phyloP scores from a whole-genome alignment of 169 alveolate species.

The Plasmodium coatneyi region DNA sequence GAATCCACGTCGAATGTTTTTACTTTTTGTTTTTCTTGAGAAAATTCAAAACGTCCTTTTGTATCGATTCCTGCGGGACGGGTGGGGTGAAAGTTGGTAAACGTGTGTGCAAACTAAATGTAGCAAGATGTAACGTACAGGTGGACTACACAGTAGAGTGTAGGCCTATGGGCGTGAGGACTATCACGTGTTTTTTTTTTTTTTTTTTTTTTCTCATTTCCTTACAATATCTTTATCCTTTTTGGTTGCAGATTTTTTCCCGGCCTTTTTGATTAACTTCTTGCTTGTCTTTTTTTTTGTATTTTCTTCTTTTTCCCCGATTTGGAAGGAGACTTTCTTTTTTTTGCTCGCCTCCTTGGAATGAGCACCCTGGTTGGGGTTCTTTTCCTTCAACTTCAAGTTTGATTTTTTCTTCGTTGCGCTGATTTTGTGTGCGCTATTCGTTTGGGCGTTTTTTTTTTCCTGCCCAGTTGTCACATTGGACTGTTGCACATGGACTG shows the following conservation, averaged over 20 bases:
- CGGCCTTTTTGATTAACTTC: neutral
- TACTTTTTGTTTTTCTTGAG: conserved; percentile 19
- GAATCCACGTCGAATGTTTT: neutral
- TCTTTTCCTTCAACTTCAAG: neutral
- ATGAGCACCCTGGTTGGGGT: neutral
- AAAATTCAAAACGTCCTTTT: conserved; percentile 63
- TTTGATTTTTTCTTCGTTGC: conserved; percentile 8
- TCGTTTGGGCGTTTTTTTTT: neutral
- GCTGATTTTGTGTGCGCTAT: neutral
- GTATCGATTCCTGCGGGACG: conserved; percentile 36
- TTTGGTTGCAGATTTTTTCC: conserved; percentile 8
- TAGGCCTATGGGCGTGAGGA: neutral
- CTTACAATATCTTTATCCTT: neutral
- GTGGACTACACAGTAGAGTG: neutral
- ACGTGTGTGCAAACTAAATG: neutral
- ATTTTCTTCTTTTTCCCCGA: conserved; percentile 4
- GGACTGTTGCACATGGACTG: neutral
- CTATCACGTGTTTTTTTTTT: neutral
- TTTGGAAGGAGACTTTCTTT: neutral
- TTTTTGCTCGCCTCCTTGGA: neutral
- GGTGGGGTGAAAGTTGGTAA: neutral
- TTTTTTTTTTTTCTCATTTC: neutral
- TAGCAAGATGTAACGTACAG: neutral
- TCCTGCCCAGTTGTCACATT: neutral
- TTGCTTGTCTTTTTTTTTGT: conserved; percentile 12